Evolutionary conservation across 345 rosid genomes (phyloP).

Genomic region (Hypericum androsaemum): DNA sequence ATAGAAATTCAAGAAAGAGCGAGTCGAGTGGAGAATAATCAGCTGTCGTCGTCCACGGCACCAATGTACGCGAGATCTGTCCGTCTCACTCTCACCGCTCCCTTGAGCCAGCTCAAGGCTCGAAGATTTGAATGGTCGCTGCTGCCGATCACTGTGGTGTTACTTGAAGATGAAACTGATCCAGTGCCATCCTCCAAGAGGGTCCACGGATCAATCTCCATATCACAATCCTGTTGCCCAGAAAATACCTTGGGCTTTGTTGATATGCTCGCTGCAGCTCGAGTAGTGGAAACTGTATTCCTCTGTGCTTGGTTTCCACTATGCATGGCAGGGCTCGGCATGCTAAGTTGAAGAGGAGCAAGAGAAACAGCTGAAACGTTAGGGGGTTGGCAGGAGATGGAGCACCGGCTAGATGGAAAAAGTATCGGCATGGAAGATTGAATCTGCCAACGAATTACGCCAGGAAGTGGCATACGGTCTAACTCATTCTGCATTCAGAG

Average conservation of each 20-base stretch:
- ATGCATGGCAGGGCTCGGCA: constrained; percentile 28
- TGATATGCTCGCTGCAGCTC: constrained; percentile 26
- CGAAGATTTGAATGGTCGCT: constrained; percentile 68
- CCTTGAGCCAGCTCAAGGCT: constrained; percentile 89
- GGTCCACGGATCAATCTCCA: constrained; percentile 87
- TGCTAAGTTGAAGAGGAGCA: constrained; percentile 48
- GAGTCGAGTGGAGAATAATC: constrained; percentile 21
- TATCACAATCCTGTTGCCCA: constrained; percentile 41
- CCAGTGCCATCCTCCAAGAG: constrained; percentile 91
- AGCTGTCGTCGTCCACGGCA: constrained; percentile 86
- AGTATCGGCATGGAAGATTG: constrained; percentile 89
- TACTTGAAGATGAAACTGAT: constrained; percentile 48
- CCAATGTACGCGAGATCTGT: constrained; percentile 78
- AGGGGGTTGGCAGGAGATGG: constrained; percentile 66
- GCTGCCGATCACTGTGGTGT: constrained; percentile 37
- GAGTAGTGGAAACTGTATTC: constrained; percentile 30
- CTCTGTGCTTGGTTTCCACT: constrained; percentile 40
- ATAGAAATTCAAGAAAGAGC: constrained; percentile 24
- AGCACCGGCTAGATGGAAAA: constrained; percentile 47
- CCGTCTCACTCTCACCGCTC: constrained; percentile 80
- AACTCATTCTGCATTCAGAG: constrained; percentile 65
- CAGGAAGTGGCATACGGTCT: constrained; percentile 84
- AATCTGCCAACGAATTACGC: constrained; percentile 74
- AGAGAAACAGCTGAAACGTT: constrained; percentile 50
- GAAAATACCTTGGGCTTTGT: constrained; percentile 51